These are phyloP conservation scores for Iris pallida DNA, from an alignment of 116 monocot genomes.

Conservation along the genomic window DNA sequence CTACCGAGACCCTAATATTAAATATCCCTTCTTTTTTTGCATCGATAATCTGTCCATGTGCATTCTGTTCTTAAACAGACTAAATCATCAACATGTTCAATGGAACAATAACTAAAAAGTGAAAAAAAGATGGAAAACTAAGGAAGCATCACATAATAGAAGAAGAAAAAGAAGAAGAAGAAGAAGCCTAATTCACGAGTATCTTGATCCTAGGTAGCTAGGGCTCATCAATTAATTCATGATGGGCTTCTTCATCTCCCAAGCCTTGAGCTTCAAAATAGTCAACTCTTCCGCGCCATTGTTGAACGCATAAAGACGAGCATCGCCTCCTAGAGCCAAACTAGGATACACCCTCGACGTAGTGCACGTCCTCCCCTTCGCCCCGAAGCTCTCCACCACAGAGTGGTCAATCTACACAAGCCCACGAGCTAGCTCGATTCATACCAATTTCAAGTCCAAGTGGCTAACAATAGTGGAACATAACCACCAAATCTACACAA, in stretches of 20 bases:
- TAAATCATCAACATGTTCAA: too few species aligned
- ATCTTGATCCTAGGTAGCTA: too few species aligned
- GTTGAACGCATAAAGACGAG: constrained; percentile 56
- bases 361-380: constrained; percentile 41
- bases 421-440: too few species aligned
- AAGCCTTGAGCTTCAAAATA: constrained; percentile 33
- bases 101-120: too few species aligned
- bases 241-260: constrained; percentile 41
- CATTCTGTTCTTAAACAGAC: too few species aligned
- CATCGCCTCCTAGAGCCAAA: constrained; percentile 19
- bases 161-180: background rate
- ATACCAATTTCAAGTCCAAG: too few species aligned
- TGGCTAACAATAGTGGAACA: too few species aligned
- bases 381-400: constrained; percentile 76
- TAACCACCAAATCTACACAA: too few species aligned
- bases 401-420: constrained; percentile 63
- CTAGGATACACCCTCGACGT: constrained; percentile 61
- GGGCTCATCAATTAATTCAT: constrained; percentile 17
- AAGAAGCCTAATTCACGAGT: background rate
- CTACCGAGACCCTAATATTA: too few species aligned
- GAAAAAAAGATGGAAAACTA: too few species aligned
- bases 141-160: background rate
- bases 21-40: too few species aligned
- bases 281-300: constrained; percentile 35
- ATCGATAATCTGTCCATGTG: too few species aligned